These are phyloP conservation scores for Toxoplasma gondii DNA, from an alignment of 169 alveolate species.

Conservation along the genomic window DNA sequence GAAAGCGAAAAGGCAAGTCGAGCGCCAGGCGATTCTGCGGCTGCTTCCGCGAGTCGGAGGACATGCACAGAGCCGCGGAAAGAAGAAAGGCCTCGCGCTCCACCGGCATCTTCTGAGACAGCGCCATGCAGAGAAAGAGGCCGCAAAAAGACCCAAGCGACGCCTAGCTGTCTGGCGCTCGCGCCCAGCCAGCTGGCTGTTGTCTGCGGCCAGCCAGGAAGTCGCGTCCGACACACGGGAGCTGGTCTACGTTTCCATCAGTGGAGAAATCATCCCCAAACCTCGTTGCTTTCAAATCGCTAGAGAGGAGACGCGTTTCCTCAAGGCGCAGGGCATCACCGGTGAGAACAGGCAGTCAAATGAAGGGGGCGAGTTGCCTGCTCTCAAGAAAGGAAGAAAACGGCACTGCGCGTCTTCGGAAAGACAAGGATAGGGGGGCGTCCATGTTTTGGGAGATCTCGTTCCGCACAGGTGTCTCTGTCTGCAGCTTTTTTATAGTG, in stretches of 20 bases:
- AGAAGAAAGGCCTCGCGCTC: background rate
- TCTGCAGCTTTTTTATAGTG: too few species aligned
- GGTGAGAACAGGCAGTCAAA: background rate
- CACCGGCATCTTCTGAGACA: background rate
- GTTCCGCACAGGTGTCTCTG: too few species aligned
- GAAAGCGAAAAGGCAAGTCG: background rate
- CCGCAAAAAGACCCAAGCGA: background rate
- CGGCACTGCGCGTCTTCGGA: background rate
- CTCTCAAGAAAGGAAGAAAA: background rate
- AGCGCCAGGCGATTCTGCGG: background rate
- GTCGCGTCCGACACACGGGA: background rate
- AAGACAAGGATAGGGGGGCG: background rate
- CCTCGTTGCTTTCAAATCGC: slow-evolving; percentile 13
- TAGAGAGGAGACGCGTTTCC: background rate
- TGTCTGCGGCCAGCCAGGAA: background rate
- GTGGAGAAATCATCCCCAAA: background rate
- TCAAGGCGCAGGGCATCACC: slow-evolving; percentile 1
- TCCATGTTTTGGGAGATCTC: too few species aligned
- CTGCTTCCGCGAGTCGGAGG: background rate
- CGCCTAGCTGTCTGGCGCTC: slow-evolving; percentile 40
- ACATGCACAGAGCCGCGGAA: background rate
- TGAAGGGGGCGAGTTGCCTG: background rate
- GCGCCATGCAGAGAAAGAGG: slow-evolving; percentile 8
- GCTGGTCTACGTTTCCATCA: slow-evolving; percentile 23
- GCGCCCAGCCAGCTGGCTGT: background rate